A percentile compares a stretch with the other conserved stretches of the same genome.
phyloP scores from a whole-genome alignment of 306 rosid genomes.

The Crotalaria pallida region DNA sequence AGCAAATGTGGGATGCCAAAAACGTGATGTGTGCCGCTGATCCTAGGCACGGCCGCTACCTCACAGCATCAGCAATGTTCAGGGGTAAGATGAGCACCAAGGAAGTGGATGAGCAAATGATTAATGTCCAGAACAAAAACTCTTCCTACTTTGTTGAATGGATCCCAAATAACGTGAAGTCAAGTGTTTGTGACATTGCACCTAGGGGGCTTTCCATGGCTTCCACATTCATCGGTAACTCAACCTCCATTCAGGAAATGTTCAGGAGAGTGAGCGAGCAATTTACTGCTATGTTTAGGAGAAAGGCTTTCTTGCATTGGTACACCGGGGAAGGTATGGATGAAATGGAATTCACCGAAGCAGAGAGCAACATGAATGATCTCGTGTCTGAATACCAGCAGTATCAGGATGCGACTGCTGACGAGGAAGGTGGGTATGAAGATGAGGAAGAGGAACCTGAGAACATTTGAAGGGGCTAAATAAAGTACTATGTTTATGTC shows the following conservation, averaged over 20 bases:
- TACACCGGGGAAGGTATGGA: slow-evolving; percentile 65
- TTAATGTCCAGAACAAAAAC: slow-evolving; percentile 51
- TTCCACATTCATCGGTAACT: slow-evolving; percentile 51
- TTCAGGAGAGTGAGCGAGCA: slow-evolving; percentile 60
- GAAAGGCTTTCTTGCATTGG: slow-evolving; percentile 69
- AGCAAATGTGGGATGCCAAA: slow-evolving; percentile 62
- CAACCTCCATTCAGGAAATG: slow-evolving; percentile 61
- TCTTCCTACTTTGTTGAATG: slow-evolving; percentile 62
- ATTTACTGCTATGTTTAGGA: slow-evolving; percentile 58
- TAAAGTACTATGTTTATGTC: slow-evolving; percentile 17
- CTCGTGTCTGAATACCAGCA: slow-evolving; percentile 60
- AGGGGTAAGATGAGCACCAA: slow-evolving; percentile 62
- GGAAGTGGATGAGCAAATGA: slow-evolving; percentile 58
- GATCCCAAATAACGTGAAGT: slow-evolving; percentile 58
- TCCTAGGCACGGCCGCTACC: slow-evolving; percentile 55
- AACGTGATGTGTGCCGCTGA: slow-evolving; percentile 67
- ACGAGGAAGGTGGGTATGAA: slow-evolving; percentile 44
- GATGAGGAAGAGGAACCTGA: slow-evolving; percentile 45
- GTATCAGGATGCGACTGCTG: slow-evolving; percentile 64
- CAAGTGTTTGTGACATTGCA: slow-evolving; percentile 60
- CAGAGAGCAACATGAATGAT: slow-evolving; percentile 61
- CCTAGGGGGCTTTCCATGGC: slow-evolving; percentile 62
- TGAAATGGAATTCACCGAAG: slow-evolving; percentile 63
- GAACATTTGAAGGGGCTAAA: slow-evolving; percentile 9
- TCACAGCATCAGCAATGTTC: slow-evolving; percentile 55